Percentiles rank a stretch among this genome's conserved stretches.
phyloP scores from a whole-genome alignment of 2,329 filamentous ascomycete species.

The Xylaria sp. region DNA sequence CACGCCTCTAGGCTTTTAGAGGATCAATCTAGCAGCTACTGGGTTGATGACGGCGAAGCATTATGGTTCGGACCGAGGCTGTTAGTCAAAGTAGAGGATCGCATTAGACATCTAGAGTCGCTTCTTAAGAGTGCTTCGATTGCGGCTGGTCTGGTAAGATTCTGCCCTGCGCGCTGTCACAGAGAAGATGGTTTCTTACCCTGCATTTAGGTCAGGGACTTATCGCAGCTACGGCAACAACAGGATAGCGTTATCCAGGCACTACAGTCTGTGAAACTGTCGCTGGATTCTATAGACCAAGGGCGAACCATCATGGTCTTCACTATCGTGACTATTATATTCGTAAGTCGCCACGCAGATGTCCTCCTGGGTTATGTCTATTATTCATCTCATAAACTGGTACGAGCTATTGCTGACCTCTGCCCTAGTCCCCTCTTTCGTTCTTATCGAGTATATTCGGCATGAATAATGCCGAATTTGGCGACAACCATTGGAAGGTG shows the following conservation, averaged over 20 bases:
- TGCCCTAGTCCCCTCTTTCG: conserved; percentile 42
- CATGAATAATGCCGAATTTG: conserved; percentile 43
- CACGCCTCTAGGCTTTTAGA: conserved; percentile 1
- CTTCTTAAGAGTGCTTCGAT: conserved; percentile 4
- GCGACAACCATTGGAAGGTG: conserved; percentile 11
- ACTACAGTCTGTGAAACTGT: conserved; percentile 38
- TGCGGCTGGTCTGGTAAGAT: background rate
- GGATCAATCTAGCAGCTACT: too few species aligned
- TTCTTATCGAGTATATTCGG: conserved; percentile 48
- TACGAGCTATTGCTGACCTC: background rate
- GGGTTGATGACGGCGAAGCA: background rate
- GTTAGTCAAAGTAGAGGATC: conserved; percentile 12
- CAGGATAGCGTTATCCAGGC: conserved; percentile 44
- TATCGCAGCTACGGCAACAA: conserved; percentile 43
- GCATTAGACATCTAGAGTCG: conserved; percentile 8
- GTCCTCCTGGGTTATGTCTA: too few species aligned
- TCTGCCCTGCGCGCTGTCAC: background rate
- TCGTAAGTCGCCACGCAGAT: conserved; percentile 33
- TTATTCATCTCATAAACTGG: too few species aligned
- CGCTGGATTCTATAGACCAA: conserved; percentile 41
- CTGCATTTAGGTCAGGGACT: conserved; percentile 34
- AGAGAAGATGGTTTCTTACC: background rate
- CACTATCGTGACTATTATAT: conserved; percentile 45
- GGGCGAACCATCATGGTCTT: conserved; percentile 43
- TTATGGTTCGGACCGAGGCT: background rate